A percentile compares a stretch with the other conserved stretches of the same genome.
Evolutionary conservation across 2,329 filamentous ascomycete species (phyloP).

Genomic region (Orbilia quercus): DNA sequence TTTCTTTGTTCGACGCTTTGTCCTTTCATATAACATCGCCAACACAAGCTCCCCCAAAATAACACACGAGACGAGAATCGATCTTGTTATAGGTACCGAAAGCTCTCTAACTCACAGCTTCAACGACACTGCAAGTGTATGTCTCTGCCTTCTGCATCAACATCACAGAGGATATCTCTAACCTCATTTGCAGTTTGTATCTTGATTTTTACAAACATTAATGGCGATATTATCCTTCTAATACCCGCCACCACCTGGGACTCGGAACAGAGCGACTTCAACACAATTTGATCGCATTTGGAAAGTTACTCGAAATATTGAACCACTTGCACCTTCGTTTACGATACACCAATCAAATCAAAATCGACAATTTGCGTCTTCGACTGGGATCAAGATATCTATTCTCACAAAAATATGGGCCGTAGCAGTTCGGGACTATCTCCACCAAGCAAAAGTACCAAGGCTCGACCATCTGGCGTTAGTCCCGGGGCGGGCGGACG

Average conservation of each 20-base stretch:
- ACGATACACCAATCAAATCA: constrained; percentile 32
- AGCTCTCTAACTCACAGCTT: too few relatives aligned
- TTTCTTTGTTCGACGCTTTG: too few relatives aligned
- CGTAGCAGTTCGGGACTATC: background rate
- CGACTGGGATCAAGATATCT: background rate
- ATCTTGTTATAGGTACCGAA: too few relatives aligned
- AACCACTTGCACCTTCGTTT: background rate
- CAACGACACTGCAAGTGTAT: too few relatives aligned
- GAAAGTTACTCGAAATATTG: constrained; percentile 27
- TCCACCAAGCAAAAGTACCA: background rate
- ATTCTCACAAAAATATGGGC: background rate
- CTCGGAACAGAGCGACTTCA: background rate
- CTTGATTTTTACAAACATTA: too few relatives aligned
- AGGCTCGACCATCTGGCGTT: background rate
- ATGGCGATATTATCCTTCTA: background rate
- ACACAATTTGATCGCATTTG: background rate
- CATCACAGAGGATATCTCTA: too few relatives aligned
- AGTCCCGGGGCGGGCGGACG: constrained; percentile 10
- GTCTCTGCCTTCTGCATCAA: too few relatives aligned
- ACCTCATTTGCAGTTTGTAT: too few relatives aligned
- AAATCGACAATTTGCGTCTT: background rate
- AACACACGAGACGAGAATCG: constrained; percentile 3
- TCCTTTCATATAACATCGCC: too few relatives aligned
- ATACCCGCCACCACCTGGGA: background rate
- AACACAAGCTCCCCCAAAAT: constrained; percentile 5